Base-by-base conservation (phyloP, 306 rosid genomes). In the Fragaria iinumae region DNA sequence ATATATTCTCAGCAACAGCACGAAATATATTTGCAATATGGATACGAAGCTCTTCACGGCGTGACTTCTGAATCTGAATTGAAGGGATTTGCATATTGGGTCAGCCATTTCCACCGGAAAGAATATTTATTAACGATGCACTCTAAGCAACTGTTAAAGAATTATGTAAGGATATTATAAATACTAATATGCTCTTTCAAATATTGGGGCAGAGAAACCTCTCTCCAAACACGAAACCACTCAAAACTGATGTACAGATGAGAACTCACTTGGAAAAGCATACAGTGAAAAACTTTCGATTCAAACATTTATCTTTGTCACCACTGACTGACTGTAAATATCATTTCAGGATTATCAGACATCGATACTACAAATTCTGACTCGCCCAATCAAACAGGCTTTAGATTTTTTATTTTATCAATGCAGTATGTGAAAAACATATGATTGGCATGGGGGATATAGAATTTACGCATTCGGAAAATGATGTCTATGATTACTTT, bases 11-110 rank as follows among this genome's bases (percentile, higher is more conserved):
- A 20, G 99, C 96, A 76, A 96, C 93, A 75, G 96, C 83, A 32
- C 99, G 97, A 72, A 87, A 93, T 76, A 96, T 96, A 86, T 91
- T 92, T 85, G 94, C 93, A 88, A 93, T 88, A 80, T 93, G 98
- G 73, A 86, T 88, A 34, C 97, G 99, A 23, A 96, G 93, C 86
- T 96, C 99, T 85, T 96, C 99, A 66, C 97, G 93, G 65, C 99
- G 97, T 74, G 91, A 82, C 83, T 90, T 96, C 83, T 96, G 98
- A 89, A 85, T 93, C 99, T 96, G 88, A 69, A 84, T 65, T 50
- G 62, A 88, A 43, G 74, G 41, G 76, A 81, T 75, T 74, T 69
- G 79, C 32, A 86, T 71, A 75, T 14, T 29, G 66, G 38, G 67
- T 63, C 38, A 71, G 78, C 77, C 67, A 82, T 67, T 79, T 74